Evolutionary conservation across 1,284 basidiomycete species (phyloP), one percentile per base, ranked within the genome.

Genomic region (Heterobasidion irregulare): DNA sequence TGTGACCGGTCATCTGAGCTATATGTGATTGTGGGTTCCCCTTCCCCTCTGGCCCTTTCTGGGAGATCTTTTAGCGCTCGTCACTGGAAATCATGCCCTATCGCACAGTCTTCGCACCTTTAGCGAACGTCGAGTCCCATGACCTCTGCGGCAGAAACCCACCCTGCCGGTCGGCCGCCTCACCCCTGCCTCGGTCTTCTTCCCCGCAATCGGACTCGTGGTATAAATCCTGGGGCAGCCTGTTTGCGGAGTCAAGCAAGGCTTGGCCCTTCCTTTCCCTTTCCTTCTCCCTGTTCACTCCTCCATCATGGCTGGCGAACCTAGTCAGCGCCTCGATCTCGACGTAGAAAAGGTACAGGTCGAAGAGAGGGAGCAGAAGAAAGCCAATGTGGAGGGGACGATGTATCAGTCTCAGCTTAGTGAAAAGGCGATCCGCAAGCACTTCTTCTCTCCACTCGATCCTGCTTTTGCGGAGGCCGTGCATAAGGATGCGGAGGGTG

Each of bases 391-490:
- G 26, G 66, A 67, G 8, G 69, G 69, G 32, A 69, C 65, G 18
- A 61, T 56, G 15, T 59, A 67, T 53, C 69, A 70, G 51, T 49
- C 52, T 6, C 59, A 60, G 53, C 53, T 66, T 8, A 60, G 59
- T 1, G 57, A 53, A 26, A 52, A 58, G 15, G 36, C 56, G 10
- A 53, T 53, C 26, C 52, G 61, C 51, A 59, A 54, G 52, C 66
- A 75, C 56, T 77, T 80, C 65, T 80, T 80, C 63, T 74, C 76
- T 0, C 70, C 73, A 6, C 65, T 78, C 33, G 73, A 78, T 55
- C 60, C 66, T 16, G 58, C 62, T 0, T 70, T 72, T 53, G 75
- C 78, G 2, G 72, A 77, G 5, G 78, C 78, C n/a, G 76, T 80
- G 6, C 68, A 80, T 57, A 66, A 61, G 7, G 78, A 80, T 62